phyloP scores from a whole-genome alignment of 192 early-diverging fungal species.

The Haplosporangium gracile region DNA sequence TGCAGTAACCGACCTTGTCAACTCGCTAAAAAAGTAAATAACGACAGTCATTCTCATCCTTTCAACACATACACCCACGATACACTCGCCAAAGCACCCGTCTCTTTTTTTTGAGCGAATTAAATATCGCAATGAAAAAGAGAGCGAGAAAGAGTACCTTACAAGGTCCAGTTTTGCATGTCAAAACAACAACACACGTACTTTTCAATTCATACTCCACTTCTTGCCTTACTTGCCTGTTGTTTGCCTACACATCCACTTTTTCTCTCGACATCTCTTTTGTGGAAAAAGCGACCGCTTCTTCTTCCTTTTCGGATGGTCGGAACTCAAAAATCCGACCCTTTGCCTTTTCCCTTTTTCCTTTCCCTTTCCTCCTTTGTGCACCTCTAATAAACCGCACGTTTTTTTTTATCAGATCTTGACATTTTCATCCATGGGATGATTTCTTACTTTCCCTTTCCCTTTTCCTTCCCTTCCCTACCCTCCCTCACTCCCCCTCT shows the following conservation, averaged over 20 bases:
- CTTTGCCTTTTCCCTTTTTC: not conserved
- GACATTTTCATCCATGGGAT: not conserved
- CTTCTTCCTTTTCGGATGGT: not conserved
- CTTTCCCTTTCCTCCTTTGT: not conserved
- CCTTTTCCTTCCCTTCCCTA: not conserved
- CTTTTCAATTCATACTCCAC: not conserved
- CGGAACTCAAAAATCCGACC: constrained; percentile 6
- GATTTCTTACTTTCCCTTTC: not conserved
- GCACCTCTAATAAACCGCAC: not conserved
- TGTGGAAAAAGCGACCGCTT: not conserved
- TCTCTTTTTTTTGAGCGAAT: not conserved
- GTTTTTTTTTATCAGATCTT: constrained; percentile 11
- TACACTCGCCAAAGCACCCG: no score
- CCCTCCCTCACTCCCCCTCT: no score
- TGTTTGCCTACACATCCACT: not conserved
- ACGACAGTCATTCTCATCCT: not conserved
- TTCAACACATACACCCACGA: not conserved
- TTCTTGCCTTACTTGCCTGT: not conserved
- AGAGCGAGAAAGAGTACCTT: not conserved
- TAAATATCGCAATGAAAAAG: not conserved
- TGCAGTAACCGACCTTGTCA: no score
- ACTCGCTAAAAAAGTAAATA: no score
- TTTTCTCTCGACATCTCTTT: not conserved
- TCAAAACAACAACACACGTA: not conserved
- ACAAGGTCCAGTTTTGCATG: not conserved